phyloP scores from a whole-genome alignment of 1,139 yeast genomes.

The Sugiyamaella sp. region DNA sequence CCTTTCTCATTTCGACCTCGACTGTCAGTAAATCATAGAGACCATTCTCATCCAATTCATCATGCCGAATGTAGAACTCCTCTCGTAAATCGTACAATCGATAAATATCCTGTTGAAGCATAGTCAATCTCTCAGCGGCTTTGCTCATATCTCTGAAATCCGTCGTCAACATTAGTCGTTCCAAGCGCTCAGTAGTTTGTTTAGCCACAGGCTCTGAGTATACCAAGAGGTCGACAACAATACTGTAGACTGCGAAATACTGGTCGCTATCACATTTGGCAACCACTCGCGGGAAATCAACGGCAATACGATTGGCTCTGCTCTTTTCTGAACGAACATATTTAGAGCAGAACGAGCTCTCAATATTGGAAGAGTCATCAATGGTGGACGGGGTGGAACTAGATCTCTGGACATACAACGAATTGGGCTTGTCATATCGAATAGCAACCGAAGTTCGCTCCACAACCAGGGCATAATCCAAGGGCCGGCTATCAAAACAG shows the following conservation, averaged over 20 bases:
- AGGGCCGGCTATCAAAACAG: slow-evolving; percentile 66
- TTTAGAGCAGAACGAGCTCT: slow-evolving; percentile 28
- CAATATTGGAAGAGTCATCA: slow-evolving; percentile 19
- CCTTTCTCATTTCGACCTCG: slow-evolving; percentile 60
- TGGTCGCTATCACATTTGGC: slow-evolving; percentile 74
- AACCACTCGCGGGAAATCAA: slow-evolving; percentile 71
- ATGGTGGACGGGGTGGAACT: slow-evolving; percentile 20
- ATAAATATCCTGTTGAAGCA: slow-evolving; percentile 60
- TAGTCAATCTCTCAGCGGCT: slow-evolving; percentile 54
- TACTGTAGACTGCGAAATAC: slow-evolving; percentile 65
- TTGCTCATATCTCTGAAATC: slow-evolving; percentile 65
- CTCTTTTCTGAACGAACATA: slow-evolving; percentile 41
- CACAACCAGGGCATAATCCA: slow-evolving; percentile 59
- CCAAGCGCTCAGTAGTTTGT: slow-evolving; percentile 59
- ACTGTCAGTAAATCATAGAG: slow-evolving; percentile 41
- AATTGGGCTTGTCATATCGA: slow-evolving; percentile 67
- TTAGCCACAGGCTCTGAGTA: slow-evolving; percentile 66
- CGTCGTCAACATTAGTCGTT: slow-evolving; percentile 66
- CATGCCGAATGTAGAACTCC: slow-evolving; percentile 44
- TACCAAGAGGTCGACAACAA: slow-evolving; percentile 65
- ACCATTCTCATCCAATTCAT: slow-evolving; percentile 41
- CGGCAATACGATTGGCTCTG: slow-evolving; percentile 50
- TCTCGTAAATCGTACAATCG: slow-evolving; percentile 51
- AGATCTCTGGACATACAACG: slow-evolving; percentile 49
- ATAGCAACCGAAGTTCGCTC: slow-evolving; percentile 65